Evolutionary conservation across 1,284 basidiomycete genomes (phyloP), one percentile per base, ranked within the genome.

Genomic region (Dichomitus squalens): DNA sequence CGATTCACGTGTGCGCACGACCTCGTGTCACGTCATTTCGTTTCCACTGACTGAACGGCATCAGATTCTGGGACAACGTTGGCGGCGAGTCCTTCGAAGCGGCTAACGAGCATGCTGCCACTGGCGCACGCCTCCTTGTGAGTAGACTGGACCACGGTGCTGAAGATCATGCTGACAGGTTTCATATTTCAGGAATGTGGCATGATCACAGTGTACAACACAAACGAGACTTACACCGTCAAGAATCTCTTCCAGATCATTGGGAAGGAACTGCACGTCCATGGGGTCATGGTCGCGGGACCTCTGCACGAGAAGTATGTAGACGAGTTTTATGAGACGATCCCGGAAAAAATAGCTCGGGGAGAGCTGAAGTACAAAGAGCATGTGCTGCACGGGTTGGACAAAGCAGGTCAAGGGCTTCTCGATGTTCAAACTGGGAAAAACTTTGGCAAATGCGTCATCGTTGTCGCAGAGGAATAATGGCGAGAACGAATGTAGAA

Each of bases 21-120:
- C 33, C 9, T 41, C 20, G 7, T 2, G 1, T 3, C n/a, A n/a
- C 16, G 57, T 51, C 16, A 35, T n/a, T 39, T n/a, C 21, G 16
- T 20, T 14, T 21, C n/a, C 2, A 20, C 18, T 48, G 4, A 23
- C 31, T 20, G 20, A n/a, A 25, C 16, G 20, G 20, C 14, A n/a
- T 27, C 52, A 83, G 81, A 14, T 78, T 74, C 59, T 79, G 76
- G 71, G 76, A 80, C 58, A 77, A 80, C 67, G 85, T 87, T 41
- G 88, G 90, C 2, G 89, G 89, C 2, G 79, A 84, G 60, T 82
- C 81, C 2, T 75, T 89, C 23, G 84, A 88, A 48, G 72, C 78
- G 29, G 81, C 81, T 1, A 69, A 90, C 18, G 74, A 72, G 4
- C 72, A 75, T 48, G 76, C 87, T 31, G 79, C 79, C 25, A 70